phyloP scores from a whole-genome alignment of 2,329 filamentous ascomycete species.

The Talaromyces albobiverticillius region DNA sequence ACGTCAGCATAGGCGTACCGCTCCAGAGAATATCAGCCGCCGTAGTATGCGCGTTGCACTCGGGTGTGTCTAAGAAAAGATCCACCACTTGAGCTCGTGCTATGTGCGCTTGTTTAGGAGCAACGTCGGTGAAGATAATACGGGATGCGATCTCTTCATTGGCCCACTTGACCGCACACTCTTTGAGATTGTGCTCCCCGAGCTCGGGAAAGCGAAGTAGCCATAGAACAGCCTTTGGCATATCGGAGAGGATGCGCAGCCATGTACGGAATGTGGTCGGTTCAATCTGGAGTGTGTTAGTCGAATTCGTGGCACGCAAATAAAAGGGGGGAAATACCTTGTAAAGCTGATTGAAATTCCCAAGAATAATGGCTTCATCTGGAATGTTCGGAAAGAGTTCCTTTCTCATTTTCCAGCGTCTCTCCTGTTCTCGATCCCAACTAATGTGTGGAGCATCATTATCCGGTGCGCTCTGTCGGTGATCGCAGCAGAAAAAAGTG shows the following conservation, averaged over 20 bases:
- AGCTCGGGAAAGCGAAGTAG: constrained; percentile 94
- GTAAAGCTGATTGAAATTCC: constrained; percentile 98
- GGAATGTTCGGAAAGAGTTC: constrained; percentile 80
- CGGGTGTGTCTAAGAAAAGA: constrained; percentile 92
- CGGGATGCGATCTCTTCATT: constrained; percentile 79
- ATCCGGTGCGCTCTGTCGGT: constrained; percentile 83
- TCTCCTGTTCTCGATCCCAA: constrained; percentile 79
- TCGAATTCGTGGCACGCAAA: neutral
- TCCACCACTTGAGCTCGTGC: constrained; percentile 87
- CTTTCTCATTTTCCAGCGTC: constrained; percentile 89
- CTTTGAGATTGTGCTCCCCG: constrained; percentile 78
- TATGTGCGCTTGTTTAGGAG: constrained; percentile 92
- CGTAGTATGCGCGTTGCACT: constrained; percentile 97
- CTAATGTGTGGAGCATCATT: constrained; percentile 62
- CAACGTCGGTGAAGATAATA: constrained; percentile 93
- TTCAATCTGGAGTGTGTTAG: constrained; percentile 69
- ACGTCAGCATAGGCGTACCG: constrained; percentile 85
- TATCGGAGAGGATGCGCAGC: constrained; percentile 81
- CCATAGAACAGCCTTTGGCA: constrained; percentile 90
- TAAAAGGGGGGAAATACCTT: constrained; percentile 62
- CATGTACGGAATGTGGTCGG: constrained; percentile 94
- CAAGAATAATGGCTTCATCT: constrained; percentile 85
- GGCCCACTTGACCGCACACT: constrained; percentile 80
- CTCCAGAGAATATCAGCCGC: constrained; percentile 96
- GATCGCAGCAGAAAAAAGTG: constrained; percentile 98